Conservation (phyloP, 2,329 filamentous ascomycete species). For the Colletotrichum tropicicola region DNA sequence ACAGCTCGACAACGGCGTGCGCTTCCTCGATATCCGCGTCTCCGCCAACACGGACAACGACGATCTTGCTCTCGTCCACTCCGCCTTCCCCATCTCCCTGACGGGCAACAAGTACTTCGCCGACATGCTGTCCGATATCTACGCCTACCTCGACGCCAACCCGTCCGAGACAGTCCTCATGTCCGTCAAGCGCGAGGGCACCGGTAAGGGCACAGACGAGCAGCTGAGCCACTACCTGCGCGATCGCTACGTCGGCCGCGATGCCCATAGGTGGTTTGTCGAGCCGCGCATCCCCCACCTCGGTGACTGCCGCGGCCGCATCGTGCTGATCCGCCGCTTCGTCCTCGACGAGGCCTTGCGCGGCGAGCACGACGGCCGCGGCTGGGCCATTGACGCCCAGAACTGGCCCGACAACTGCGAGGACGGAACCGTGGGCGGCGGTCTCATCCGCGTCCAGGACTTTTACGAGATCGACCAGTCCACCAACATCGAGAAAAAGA, state of each 20-base stretch:
- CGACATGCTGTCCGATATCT: conserved; percentile 75
- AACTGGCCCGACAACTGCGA: conserved; percentile 90
- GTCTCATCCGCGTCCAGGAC: conserved; percentile 87
- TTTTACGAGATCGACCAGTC: conserved; percentile 88
- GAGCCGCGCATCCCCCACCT: conserved; percentile 80
- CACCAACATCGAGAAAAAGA: conserved; percentile 82
- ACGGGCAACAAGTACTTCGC: conserved; percentile 83
- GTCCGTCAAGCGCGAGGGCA: conserved; percentile 90
- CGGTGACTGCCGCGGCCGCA: conserved; percentile 81
- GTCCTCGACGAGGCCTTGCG: conserved; percentile 64
- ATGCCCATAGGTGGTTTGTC: conserved; percentile 76
- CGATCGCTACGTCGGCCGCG: conserved; percentile 71
- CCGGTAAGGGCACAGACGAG: conserved; percentile 80
- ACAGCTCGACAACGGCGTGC: conserved; percentile 89
- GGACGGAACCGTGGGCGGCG: conserved; percentile 74
- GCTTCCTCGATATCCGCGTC: conserved; percentile 93
- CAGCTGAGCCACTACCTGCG: conserved; percentile 80
- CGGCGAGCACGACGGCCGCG: conserved; percentile 57
- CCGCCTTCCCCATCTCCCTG: conserved; percentile 87
- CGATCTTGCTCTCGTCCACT: conserved; percentile 84
- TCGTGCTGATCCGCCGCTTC: conserved; percentile 88
- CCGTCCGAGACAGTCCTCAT: conserved; percentile 86
- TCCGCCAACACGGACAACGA: conserved; percentile 63
- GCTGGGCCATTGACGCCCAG: conserved; percentile 69
- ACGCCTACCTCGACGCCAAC: conserved; percentile 80